Conservation (phyloP, 805 yeast genomes). For the Candida tammaniensis region DNA sequence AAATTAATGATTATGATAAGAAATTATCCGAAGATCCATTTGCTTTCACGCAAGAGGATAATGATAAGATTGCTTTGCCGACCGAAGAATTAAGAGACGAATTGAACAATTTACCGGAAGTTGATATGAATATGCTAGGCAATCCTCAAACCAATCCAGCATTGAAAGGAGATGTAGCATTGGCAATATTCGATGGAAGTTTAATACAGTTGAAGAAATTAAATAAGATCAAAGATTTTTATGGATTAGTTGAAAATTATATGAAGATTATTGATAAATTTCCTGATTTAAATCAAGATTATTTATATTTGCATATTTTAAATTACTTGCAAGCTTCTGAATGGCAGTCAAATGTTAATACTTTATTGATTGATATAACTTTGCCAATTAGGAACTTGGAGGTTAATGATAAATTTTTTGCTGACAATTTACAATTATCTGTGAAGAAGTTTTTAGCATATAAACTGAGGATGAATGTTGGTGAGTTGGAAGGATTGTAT, state of each 20-base stretch:
- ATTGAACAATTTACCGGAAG: conserved; percentile 77
- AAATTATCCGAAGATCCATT: conserved; percentile 27
- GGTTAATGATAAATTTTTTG: conserved; percentile 42
- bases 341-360: conserved; percentile 37
- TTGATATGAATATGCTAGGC: conserved; percentile 82
- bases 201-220: conserved; percentile 17
- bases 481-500: conserved; percentile 28
- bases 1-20: conserved; percentile 39
- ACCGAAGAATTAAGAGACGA: conserved; percentile 59
- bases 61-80: conserved; percentile 44
- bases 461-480: conserved; percentile 39
- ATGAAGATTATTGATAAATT: conserved; percentile 66
- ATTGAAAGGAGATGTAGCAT: conserved; percentile 53
- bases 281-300: conserved; percentile 62
- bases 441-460: conserved; percentile 71
- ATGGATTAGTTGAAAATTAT: conserved; percentile 39
- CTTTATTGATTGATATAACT: conserved; percentile 54
- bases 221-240: conserved; percentile 16
- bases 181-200: conserved; percentile 35
- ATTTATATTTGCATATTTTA: conserved; percentile 65
- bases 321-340: conserved; percentile 42
- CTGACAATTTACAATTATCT: conserved; percentile 61
- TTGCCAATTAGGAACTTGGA: conserved; percentile 60
- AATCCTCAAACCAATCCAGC: conserved; percentile 77
- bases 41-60: conserved; percentile 23